Percentiles rank a stretch among this genome's conserved stretches.
Evolutionary conservation across 305 asterid genomes (phyloP).

Genomic region (Fraxinus dipetala): DNA sequence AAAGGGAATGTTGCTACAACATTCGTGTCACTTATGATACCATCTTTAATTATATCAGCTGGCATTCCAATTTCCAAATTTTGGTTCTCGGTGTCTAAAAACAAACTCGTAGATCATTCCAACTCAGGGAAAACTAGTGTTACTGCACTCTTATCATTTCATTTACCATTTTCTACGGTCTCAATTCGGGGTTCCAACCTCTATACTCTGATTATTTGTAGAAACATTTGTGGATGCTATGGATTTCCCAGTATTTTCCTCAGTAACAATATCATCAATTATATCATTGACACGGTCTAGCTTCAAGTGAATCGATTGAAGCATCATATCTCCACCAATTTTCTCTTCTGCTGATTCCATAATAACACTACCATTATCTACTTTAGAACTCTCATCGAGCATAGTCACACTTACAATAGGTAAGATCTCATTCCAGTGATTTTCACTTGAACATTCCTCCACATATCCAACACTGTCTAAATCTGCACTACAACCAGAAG

Average conservation of each 20-base stretch:
- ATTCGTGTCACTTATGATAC: slow-evolving; percentile 11
- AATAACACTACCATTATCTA: too few relatives aligned
- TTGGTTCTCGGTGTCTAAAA: slow-evolving; percentile 20
- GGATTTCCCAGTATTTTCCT: slow-evolving; percentile 16
- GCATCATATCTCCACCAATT: too few relatives aligned
- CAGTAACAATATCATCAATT: background rate
- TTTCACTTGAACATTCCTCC: too few relatives aligned
- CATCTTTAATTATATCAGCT: slow-evolving; percentile 8
- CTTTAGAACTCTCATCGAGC: too few relatives aligned
- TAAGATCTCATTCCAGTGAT: too few relatives aligned
- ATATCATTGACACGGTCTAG: background rate
- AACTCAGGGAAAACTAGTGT: slow-evolving; percentile 1
- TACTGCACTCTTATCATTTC: background rate
- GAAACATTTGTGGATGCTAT: slow-evolving; percentile 18
- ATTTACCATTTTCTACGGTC: slow-evolving; percentile 24
- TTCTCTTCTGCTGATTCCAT: too few relatives aligned
- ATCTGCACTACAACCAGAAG: too few relatives aligned
- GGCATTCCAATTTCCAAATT: slow-evolving; percentile 17
- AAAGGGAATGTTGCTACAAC: slow-evolving; percentile 18
- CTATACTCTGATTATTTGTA: slow-evolving; percentile 17
- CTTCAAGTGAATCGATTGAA: too few relatives aligned
- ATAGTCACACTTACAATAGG: too few relatives aligned
- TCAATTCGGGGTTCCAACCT: slow-evolving; percentile 18
- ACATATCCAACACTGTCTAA: too few relatives aligned
- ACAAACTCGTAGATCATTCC: slow-evolving; percentile 22